Base-by-base conservation (phyloP, 306 rosid genomes). In the Adenanthera pavonina region DNA sequence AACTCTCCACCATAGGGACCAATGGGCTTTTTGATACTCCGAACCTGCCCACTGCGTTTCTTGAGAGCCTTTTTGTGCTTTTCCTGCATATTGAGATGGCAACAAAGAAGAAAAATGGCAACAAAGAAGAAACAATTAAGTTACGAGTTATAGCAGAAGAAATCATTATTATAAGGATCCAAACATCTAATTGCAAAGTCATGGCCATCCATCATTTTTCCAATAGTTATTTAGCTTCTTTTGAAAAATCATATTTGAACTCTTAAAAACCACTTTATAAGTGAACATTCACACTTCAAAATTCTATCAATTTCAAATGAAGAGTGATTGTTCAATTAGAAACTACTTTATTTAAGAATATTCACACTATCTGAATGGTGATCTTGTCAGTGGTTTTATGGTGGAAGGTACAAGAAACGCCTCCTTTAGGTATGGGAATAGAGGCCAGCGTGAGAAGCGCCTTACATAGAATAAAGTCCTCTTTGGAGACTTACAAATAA, bases 371-470 rank as follows among this genome's bases (percentile, higher is more conserved):
- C 49, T 94, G n/a, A 34, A 34, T 33, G n/a, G 69, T 5, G 44
- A 14, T 89, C 92, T 90, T 94, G 72, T 97, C 88, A 17, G 95
- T 92, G 88, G 89, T 94, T 92, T 94, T 91, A 8, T 48, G 88
- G 2, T 17, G 62, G 90, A 91, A 89, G 75, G 90, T 88, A 47
- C 94, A 92, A 14, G 25, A 57, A 61, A 3, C 92, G 84, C 61
- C 95, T 94, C 62, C 91, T 68, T 72, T 44, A 71, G 65, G 9
- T 11, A 25, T 10, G 11, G 17, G 7, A 52, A 5, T 20, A 6
- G 34, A 1, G 34, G 17, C 17, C 35, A 60, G 10, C 35, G 10
- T 1, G 38, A 25, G 38, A 10, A 57, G 40, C 6, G 44, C 43
- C 34, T 19, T 8, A 38, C 30, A 16, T n/a, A 65, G 48, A 16